Evolutionary conservation across 2,329 filamentous ascomycete species (phyloP), one percentile per base, ranked within the genome.

Genomic region (Fusarium caatingaense): DNA sequence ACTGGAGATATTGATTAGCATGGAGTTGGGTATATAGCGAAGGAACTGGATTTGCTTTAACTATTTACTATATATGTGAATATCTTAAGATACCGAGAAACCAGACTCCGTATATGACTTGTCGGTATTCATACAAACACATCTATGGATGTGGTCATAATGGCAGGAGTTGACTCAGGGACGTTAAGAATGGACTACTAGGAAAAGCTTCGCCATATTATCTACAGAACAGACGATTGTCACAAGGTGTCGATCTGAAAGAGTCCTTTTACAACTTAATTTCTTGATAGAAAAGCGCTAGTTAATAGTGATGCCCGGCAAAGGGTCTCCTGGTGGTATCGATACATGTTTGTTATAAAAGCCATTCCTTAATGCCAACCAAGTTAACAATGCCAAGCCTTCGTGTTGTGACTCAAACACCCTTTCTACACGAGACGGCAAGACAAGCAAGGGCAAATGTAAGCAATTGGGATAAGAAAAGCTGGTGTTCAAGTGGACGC

Each of bases 11-110:
- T 68, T 40, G 50, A 30, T 58, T 64, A 69, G 68, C 69, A 54
- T 66, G 66, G 67, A 72, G 59, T 71, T 64, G 45, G 20, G 37
- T 47, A 47, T 45, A n/a, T 47, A 63, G 56, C 40, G 30, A 50
- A 27, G 55, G 37, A 50, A 49, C 23, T 47, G 44, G 49, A 18
- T 23, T 42, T 34, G 9, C 44, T 46, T 45, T 48, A 30, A 27
- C 34, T 23, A 64, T 55, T 42, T 37, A 37, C 8, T 40, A 45
- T 37, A 55, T 40, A 28, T 46, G 40, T 27, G 28, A 34, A 41
- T 28, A 20, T 53, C 13, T 10, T 20, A 16, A 40, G 7, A 28
- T 5, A 21, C 13, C 7, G 6, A 40, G 13, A 28, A 11, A 20
- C 30, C 10, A 9, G 7, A n/a, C 23, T 41, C 20, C 20, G 10